Evolutionary conservation across 331 rosid species (phyloP).

Genomic region (Quercus lobata): DNA sequence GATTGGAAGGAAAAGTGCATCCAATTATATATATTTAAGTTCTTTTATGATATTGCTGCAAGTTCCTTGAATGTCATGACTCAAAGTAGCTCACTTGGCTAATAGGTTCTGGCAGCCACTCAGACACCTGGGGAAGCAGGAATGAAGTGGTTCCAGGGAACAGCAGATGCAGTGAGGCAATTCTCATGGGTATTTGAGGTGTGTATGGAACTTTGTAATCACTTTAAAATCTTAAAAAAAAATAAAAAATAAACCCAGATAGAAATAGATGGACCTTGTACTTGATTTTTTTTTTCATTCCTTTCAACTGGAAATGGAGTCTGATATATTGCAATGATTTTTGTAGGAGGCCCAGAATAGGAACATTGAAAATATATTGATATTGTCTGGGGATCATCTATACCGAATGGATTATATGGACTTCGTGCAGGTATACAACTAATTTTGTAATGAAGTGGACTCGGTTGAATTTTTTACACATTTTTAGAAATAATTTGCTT

Average conservation of each 20-base stretch:
- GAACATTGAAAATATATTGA: conserved; percentile 70
- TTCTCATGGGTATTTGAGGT: conserved; percentile 96
- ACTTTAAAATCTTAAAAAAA: not conserved
- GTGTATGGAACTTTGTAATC: conserved; percentile 8
- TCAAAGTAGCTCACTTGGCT: not conserved
- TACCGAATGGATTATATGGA: conserved; percentile 97
- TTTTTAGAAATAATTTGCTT: conserved; percentile 1
- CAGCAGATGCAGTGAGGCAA: conserved; percentile 97
- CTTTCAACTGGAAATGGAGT: conserved; percentile 8
- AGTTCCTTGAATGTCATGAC: conserved; percentile 4
- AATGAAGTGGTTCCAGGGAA: conserved; percentile 94
- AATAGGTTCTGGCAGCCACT: conserved; percentile 86
- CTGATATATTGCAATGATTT: conserved; percentile 17
- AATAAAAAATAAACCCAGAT: not conserved
- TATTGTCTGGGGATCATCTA: conserved; percentile 92
- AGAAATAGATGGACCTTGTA: not conserved
- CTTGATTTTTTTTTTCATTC: conserved; percentile 2
- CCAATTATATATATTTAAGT: not conserved
- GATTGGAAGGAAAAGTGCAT: not conserved
- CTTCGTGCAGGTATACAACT: conserved; percentile 58
- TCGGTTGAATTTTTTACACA: not conserved
- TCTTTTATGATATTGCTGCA: not conserved
- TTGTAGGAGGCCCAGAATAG: conserved; percentile 84
- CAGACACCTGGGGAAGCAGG: conserved; percentile 91
- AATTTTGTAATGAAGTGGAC: not conserved